phyloP scores from a whole-genome alignment of 1,284 basidiomycete genomes.

The Tremellales sp. region DNA sequence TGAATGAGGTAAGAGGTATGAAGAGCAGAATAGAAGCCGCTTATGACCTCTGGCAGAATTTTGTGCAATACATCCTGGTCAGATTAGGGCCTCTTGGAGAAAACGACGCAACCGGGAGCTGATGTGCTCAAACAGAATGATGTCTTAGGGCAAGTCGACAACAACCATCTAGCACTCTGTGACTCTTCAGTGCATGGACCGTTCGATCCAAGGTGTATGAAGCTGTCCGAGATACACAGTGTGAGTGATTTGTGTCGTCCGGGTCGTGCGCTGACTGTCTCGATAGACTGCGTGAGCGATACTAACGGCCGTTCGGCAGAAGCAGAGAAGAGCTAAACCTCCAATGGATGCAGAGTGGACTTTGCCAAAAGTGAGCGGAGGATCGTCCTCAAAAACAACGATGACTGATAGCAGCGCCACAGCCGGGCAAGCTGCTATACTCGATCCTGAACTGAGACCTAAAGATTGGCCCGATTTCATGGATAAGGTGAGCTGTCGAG shows the following conservation, averaged over 20 bases:
- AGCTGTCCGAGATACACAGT: slow-evolving; percentile 37
- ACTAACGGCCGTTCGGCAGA: slow-evolving; percentile 5
- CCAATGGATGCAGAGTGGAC: slow-evolving; percentile 34
- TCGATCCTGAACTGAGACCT: slow-evolving; percentile 28
- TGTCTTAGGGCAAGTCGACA: slow-evolving; percentile 45
- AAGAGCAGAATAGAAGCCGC: background rate
- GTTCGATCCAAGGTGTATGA: slow-evolving; percentile 24
- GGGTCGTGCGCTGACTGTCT: slow-evolving; percentile 12
- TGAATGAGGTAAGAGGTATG: slow-evolving; percentile 40
- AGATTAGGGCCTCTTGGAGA: background rate
- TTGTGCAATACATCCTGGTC: slow-evolving; percentile 43
- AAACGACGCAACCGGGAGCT: slow-evolving; percentile 12
- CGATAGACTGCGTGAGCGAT: slow-evolving; percentile 35
- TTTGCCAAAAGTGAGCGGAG: slow-evolving; percentile 46
- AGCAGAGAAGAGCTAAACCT: slow-evolving; percentile 10
- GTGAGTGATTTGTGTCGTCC: slow-evolving; percentile 19
- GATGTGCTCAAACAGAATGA: slow-evolving; percentile 30
- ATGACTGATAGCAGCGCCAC: slow-evolving; percentile 1
- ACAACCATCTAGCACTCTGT: slow-evolving; percentile 42
- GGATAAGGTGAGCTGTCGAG: slow-evolving; percentile 35
- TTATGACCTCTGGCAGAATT: slow-evolving; percentile 29
- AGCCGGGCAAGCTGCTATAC: slow-evolving; percentile 42
- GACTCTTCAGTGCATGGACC: slow-evolving; percentile 24
- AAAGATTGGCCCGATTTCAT: slow-evolving; percentile 47
- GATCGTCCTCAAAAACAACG: background rate